phyloP scores from a whole-genome alignment of 2,329 filamentous ascomycete genomes.

The Macrophomina phaseolina region DNA sequence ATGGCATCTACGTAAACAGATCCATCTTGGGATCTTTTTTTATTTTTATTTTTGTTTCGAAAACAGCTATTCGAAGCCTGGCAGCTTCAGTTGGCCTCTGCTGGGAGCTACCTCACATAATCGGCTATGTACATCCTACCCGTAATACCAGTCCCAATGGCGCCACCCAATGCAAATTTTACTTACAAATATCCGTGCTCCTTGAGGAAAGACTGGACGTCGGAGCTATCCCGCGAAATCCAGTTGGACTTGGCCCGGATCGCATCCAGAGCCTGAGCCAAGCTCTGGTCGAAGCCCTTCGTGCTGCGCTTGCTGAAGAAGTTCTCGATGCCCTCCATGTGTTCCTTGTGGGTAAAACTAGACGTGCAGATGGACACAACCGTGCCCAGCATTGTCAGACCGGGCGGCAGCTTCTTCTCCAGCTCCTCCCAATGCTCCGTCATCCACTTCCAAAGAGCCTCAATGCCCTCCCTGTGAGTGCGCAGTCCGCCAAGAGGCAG shows the following conservation, averaged over 20 bases:
- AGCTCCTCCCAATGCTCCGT: conserved; percentile 87
- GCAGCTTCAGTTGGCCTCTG: neutral
- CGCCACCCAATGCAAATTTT: conserved; percentile 24
- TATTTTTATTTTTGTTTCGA: too few relatives aligned
- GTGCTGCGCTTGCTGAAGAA: conserved; percentile 87
- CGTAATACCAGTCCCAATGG: neutral
- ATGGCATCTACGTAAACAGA: neutral
- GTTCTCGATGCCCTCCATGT: conserved; percentile 74
- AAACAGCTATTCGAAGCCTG: neutral
- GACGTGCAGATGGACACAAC: conserved; percentile 83
- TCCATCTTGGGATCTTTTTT: neutral
- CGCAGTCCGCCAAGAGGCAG: conserved; percentile 82
- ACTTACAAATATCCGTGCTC: conserved; percentile 64
- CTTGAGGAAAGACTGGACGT: conserved; percentile 76
- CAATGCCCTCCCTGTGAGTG: conserved; percentile 76
- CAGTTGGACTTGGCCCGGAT: conserved; percentile 85
- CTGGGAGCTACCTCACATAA: neutral
- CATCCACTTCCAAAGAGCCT: conserved; percentile 83
- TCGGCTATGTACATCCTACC: conserved; percentile 6
- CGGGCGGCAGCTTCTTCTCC: conserved; percentile 81
- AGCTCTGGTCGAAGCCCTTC: conserved; percentile 83
- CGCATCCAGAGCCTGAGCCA: conserved; percentile 88
- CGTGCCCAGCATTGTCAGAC: conserved; percentile 81
- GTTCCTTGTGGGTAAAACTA: conserved; percentile 77
- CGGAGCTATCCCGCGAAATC: conserved; percentile 75